Conservation (phyloP, 208 protist genomes). For the Acanthamoeba castellanii region DNA sequence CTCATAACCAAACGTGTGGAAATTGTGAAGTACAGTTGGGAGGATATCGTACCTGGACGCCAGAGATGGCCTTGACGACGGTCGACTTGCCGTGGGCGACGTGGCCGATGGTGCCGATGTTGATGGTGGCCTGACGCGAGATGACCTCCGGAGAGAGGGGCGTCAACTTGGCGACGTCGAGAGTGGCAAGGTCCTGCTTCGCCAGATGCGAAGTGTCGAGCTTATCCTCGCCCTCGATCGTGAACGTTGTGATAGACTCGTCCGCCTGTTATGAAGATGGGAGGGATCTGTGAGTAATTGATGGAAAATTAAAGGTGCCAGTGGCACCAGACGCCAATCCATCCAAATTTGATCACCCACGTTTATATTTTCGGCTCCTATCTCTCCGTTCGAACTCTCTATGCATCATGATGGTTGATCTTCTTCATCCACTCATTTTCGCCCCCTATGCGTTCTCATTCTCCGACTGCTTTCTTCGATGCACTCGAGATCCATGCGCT, state of each 20-base stretch:
- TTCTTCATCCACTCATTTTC: too few species aligned
- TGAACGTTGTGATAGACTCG: conserved; percentile 56
- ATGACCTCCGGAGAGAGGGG: conserved; percentile 98
- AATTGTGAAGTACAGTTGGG: neutral
- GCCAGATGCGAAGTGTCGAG: conserved; percentile 50
- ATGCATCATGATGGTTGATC: too few species aligned
- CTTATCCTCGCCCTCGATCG: conserved; percentile 68
- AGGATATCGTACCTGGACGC: conserved; percentile 91
- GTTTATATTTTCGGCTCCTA: too few species aligned
- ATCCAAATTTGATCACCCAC: too few species aligned
- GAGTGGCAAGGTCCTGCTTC: conserved; percentile 58
- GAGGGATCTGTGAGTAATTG: too few species aligned
- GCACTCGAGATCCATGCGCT: too few species aligned
- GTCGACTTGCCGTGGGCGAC: conserved; percentile 99
- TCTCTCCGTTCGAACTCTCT: too few species aligned
- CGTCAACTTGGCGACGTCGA: conserved; percentile 90
- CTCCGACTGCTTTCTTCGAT: too few species aligned
- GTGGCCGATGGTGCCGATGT: conserved; percentile 99
- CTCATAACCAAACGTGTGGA: neutral
- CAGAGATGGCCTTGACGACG: conserved; percentile 99
- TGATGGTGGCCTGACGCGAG: conserved; percentile 99
- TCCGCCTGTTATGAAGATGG: neutral
- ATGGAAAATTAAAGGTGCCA: too few species aligned
- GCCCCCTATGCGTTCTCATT: too few species aligned
- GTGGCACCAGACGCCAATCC: too few species aligned